phyloP scores from a whole-genome alignment of 2,329 filamentous ascomycete genomes.

The Herpomyces periplanetae region DNA sequence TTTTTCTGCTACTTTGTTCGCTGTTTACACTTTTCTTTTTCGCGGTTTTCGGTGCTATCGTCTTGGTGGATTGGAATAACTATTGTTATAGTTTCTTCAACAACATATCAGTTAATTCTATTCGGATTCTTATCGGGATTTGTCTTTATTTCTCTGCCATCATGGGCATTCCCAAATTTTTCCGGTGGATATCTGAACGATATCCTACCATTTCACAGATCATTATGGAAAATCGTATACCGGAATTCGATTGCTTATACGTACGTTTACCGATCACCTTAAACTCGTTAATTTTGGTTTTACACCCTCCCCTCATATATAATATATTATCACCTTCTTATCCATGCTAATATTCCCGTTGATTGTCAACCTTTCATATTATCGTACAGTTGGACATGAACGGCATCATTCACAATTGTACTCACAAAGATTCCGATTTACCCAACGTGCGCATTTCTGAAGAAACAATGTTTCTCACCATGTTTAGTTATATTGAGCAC shows the following conservation, averaged over 20 bases:
- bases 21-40: neutral
- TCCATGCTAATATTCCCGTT: constrained; percentile 2
- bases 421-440: constrained; percentile 77
- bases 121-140: neutral
- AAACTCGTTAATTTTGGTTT: no score
- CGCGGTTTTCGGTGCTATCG: neutral
- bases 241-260: constrained; percentile 92
- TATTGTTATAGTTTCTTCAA: neutral
- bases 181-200: constrained; percentile 94
- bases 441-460: constrained; percentile 70
- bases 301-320: constrained; percentile 3
- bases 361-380: constrained; percentile 1
- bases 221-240: constrained; percentile 92
- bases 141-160: constrained; percentile 4
- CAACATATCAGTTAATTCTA: neutral
- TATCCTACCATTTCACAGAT: constrained; percentile 95
- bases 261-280: no score
- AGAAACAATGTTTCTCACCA: constrained; percentile 97
- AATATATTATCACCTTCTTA: neutral
- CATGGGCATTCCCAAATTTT: constrained; percentile 32
- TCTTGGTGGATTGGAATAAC: neutral
- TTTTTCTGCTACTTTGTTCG: constrained; percentile 1
- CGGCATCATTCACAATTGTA: constrained; percentile 97
- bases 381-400: constrained; percentile 48
- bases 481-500: constrained; percentile 99